A percentile compares a stretch with the other conserved stretches of the same genome.
Conservation (phyloP, 257 asterid genomes). For the Thymus quinquecostatus region DNA sequence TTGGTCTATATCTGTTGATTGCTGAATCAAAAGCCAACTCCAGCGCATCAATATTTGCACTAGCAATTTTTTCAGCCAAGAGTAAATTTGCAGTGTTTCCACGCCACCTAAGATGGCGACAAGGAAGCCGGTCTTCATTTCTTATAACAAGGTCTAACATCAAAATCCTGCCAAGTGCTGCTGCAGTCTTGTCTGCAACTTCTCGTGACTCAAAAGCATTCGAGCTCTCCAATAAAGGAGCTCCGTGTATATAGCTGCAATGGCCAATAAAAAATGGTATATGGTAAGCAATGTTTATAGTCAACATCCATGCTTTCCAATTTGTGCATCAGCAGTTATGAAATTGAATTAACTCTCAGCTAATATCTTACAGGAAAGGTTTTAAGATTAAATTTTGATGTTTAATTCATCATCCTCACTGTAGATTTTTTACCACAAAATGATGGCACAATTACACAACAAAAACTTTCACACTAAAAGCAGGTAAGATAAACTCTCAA, state of each 20-base stretch:
- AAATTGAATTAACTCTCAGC: conserved; percentile 22
- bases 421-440: conserved; percentile 17
- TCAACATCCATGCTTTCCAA: conserved; percentile 13
- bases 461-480: conserved; percentile 7
- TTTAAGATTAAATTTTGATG: conserved; percentile 11
- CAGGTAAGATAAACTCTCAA: conserved; percentile 26
- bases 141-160: conserved; percentile 96
- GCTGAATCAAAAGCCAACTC: conserved; percentile 89
- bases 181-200: conserved; percentile 80
- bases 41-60: conserved; percentile 67
- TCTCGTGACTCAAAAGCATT: conserved; percentile 84
- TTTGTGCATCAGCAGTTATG: conserved; percentile 6
- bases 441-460: not conserved
- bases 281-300: conserved; percentile 13
- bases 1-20: conserved; percentile 80
- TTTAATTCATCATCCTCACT: conserved; percentile 3
- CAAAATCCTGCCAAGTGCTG: conserved; percentile 90
- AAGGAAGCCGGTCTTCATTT: conserved; percentile 97
- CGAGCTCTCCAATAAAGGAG: conserved; percentile 86
- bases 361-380: conserved; percentile 14
- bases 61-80: conserved; percentile 68
- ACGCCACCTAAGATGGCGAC: conserved; percentile 96
- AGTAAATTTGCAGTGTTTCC: conserved; percentile 90
- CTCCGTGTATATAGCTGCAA: conserved; percentile 86
- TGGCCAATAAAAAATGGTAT: conserved; percentile 18